A percentile compares a stretch with the other conserved stretches of the same genome.
These are phyloP conservation scores for Lunasporangiospora selenospora DNA, from an alignment of 192 early-diverging fungal genomes.

Conservation along the genomic window DNA sequence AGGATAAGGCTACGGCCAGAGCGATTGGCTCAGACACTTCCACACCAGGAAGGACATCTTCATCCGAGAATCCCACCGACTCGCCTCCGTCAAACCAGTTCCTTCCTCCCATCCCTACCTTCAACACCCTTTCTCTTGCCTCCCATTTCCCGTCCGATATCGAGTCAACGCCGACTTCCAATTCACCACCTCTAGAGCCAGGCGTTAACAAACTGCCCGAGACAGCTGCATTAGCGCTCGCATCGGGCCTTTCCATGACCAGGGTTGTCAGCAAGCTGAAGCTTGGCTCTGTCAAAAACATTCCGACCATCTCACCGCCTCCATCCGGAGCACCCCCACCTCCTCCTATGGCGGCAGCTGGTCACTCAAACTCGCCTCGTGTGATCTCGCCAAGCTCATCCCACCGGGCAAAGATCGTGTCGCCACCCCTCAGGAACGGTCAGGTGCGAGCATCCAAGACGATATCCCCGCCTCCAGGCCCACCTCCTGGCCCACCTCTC, in stretches of 20 bases:
- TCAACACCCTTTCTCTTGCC: slow-evolving; percentile 7
- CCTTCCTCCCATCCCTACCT: slow-evolving; percentile 12
- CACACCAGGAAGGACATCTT: neutral
- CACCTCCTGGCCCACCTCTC: neutral
- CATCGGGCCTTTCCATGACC: slow-evolving; percentile 20
- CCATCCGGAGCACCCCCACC: slow-evolving; percentile 35
- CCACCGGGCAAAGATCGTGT: slow-evolving; percentile 3
- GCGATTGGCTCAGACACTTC: neutral
- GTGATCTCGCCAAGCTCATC: slow-evolving; percentile 30
- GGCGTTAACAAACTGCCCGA: slow-evolving; percentile 23
- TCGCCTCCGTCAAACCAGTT: no score
- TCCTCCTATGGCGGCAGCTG: slow-evolving; percentile 34
- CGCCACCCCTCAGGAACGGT: slow-evolving; percentile 4
- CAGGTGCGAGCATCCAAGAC: slow-evolving; percentile 20
- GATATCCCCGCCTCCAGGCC: slow-evolving; percentile 23
- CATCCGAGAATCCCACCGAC: no score
- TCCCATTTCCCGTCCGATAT: neutral
- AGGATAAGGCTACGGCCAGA: slow-evolving; percentile 1
- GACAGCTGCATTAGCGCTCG: slow-evolving; percentile 13
- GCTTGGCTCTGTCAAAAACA: slow-evolving; percentile 15
- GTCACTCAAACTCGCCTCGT: slow-evolving; percentile 35
- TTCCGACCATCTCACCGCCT: slow-evolving; percentile 42
- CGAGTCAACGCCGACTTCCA: neutral
- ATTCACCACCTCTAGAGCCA: neutral
- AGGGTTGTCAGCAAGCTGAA: slow-evolving; percentile 32